These are phyloP conservation scores for Scopulariopsis brevicaulis DNA, from an alignment of 2,329 filamentous ascomycete genomes.

Conservation along the genomic window DNA sequence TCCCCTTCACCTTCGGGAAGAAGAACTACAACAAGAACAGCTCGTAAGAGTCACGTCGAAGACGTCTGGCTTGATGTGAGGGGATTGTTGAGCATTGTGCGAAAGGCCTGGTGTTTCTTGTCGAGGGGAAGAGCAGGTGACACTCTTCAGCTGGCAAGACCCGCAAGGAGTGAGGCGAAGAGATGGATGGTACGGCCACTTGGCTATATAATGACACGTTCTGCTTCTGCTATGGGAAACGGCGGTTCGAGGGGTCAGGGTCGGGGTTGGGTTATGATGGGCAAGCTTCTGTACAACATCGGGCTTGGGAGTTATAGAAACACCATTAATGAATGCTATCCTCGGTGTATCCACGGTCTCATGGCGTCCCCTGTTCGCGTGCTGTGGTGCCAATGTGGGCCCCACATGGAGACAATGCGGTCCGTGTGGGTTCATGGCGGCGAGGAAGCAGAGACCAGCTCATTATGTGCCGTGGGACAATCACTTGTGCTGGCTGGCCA, in stretches of 20 bases:
- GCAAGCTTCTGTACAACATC: slow-evolving; percentile 1
- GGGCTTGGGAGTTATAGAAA: slow-evolving; percentile 1
- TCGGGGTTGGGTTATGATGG: background rate
- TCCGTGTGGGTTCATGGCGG: background rate
- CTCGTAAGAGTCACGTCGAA: slow-evolving; percentile 17
- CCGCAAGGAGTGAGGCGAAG: background rate
- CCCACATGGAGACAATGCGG: background rate
- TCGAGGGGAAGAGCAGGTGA: background rate
- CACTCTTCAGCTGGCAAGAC: background rate
- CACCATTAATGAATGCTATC: slow-evolving; percentile 2
- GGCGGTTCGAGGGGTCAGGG: background rate
- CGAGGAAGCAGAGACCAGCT: background rate
- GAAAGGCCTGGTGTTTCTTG: background rate
- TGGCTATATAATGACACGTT: background rate
- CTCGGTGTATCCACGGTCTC: background rate
- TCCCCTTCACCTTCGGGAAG: slow-evolving; percentile 89
- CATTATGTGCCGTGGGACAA: background rate
- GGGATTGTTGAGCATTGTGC: background rate
- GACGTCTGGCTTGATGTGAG: background rate
- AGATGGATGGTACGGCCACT: background rate
- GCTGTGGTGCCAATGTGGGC: background rate
- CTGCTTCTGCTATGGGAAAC: background rate
- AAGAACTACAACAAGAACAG: slow-evolving; percentile 61
- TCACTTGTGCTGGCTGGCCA: background rate
- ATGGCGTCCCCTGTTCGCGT: background rate